These are phyloP conservation scores for Lentinula lateritia DNA, from an alignment of 768 basidiomycete species.

Conservation along the genomic window DNA sequence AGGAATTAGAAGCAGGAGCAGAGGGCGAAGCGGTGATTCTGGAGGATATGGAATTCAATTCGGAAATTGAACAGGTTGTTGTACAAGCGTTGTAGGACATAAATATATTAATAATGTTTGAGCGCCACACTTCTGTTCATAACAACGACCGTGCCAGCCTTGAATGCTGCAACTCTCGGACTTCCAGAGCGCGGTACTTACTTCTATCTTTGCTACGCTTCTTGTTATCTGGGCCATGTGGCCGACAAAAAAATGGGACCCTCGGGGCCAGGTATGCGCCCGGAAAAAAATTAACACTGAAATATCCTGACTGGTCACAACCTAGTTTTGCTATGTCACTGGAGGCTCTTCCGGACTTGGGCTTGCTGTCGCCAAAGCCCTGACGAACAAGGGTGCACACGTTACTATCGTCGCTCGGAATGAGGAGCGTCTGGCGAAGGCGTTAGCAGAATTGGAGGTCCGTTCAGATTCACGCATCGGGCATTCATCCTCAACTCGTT, in stretches of 20 bases:
- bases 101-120: neutral
- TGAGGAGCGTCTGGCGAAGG: conserved; percentile 53
- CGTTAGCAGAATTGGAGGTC: conserved; percentile 63
- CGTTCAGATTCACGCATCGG: conserved; percentile 11
- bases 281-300: neutral
- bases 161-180: neutral
- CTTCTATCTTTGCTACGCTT: neutral
- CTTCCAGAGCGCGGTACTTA: neutral
- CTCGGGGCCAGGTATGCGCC: conserved; percentile 36
- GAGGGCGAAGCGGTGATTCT: neutral
- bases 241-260: conserved; percentile 39
- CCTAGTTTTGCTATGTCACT: conserved; percentile 79
- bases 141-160: neutral
- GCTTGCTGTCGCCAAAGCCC: conserved; percentile 59
- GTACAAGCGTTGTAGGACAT: conserved; percentile 1
- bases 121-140: neutral
- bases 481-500: neutral
- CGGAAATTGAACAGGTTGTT: neutral
- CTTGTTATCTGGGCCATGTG: neutral
- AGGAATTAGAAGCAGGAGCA: neutral
- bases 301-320: neutral
- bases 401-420: conserved; percentile 84
- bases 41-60: neutral
- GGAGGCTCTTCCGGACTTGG: conserved; percentile 84
- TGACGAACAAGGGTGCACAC: conserved; percentile 67